Base-by-base conservation (phyloP, 106 monocot species). In the Dactylorhiza incarnata region DNA sequence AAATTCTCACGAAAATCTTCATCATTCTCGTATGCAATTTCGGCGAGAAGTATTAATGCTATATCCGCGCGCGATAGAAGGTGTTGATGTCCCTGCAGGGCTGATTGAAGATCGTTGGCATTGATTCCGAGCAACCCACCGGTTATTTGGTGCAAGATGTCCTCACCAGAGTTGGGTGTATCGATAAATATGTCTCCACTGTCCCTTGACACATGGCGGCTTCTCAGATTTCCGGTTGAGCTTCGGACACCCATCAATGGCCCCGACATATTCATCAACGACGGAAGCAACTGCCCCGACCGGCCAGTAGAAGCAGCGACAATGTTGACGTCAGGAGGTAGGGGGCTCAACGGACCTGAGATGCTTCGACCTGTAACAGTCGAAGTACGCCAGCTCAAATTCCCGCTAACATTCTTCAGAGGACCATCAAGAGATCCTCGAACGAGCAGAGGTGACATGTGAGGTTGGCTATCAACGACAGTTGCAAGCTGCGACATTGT, bases 21-120 rank as follows among this genome's bases (percentile, higher is more conserved):
- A 82, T 99, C 99, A 80, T 99, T 99, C 75, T 99, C 99, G 54
- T 99, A 99, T 7, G 99, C 99, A 78, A 99, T 94, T 83, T 99
- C 99, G 19, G 99, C 91, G 66, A 99, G 94, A 49, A 99, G 77
- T 69, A 94, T 94, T 74, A 99, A 79, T 26, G 99, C 91, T 72
- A 99, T 92, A 70, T 99, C 99, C 9, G 99, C 99, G 73, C 91
- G 84, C 12, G 99, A 99, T 17, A 99, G 86, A 17, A 82, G 72
- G 78, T 94, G 94, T 45, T 94, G 87, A 23, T 99, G 94, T 12
- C 89, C 99, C 78, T 88, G 94, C 76, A 91, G 82, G 3, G 99
- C 99, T 17, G 94, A 91, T 44, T 88, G 89, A 25, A 94, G 91
- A 63, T 94, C 99, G 55, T 55, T 91, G 11, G 94, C 81, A 81